These are phyloP conservation scores for Pythium folliculosum DNA, from an alignment of 352 stramenopile genomes.

Conservation along the genomic window DNA sequence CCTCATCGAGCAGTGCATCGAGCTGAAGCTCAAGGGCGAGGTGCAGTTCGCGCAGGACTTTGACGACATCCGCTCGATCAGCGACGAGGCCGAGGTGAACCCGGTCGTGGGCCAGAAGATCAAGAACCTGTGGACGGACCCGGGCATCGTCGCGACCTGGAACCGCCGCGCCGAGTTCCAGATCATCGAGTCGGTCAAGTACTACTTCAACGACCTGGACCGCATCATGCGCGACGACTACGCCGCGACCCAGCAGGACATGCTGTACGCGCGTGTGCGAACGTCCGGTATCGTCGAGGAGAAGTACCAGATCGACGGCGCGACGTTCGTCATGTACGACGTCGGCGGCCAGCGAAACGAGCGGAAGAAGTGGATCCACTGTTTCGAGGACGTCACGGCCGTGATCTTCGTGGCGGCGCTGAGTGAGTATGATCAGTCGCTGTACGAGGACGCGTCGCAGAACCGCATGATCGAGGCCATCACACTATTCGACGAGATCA, in stretches of 20 bases:
- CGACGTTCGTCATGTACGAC: slow-evolving; percentile 97
- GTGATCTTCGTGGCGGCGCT: slow-evolving; percentile 97
- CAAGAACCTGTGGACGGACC: slow-evolving; percentile 94
- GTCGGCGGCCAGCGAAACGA: slow-evolving; percentile 96
- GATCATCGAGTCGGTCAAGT: slow-evolving; percentile 97
- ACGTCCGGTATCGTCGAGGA: slow-evolving; percentile 96
- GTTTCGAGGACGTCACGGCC: slow-evolving; percentile 95
- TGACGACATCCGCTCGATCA: slow-evolving; percentile 75
- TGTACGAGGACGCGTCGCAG: slow-evolving; percentile 93
- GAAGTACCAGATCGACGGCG: slow-evolving; percentile 94
- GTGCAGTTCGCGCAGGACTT: slow-evolving; percentile 77
- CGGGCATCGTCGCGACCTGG: slow-evolving; percentile 90
- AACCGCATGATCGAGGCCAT: slow-evolving; percentile 96
- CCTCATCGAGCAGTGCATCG: slow-evolving; percentile 83
- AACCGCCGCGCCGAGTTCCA: slow-evolving; percentile 92
- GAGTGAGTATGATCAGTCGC: slow-evolving; percentile 94
- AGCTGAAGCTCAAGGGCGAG: slow-evolving; percentile 82
- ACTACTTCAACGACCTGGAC: slow-evolving; percentile 96
- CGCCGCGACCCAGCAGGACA: slow-evolving; percentile 93
- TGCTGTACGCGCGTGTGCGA: slow-evolving; percentile 94
- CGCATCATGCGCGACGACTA: slow-evolving; percentile 94
- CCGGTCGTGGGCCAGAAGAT: slow-evolving; percentile 89
- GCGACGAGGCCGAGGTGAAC: slow-evolving; percentile 90
- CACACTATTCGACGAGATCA: slow-evolving; percentile 94
- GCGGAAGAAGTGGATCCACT: slow-evolving; percentile 97